Base-by-base conservation (phyloP, 441 rosid species). In the Kokia cookei region DNA sequence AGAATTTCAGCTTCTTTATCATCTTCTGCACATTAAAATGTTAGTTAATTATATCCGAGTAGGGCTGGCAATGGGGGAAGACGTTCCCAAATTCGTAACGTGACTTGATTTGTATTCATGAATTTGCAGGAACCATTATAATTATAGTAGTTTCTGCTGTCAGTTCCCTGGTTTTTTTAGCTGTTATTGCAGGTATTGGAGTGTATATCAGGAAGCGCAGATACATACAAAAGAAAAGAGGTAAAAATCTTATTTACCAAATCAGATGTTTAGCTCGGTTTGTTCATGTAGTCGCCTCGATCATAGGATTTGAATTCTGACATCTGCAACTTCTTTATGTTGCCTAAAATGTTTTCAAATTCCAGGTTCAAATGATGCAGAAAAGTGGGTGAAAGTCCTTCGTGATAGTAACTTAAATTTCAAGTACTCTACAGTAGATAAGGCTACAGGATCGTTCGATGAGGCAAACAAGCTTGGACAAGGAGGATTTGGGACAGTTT, bases 401-500 rank as follows among this genome's bases (percentile, higher is more conserved):
- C 82, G 83, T 4, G 96, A 93, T 75, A 90, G 91, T 70, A 91
- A 89, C 90, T 83, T 95, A 86, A 90, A 93, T 83, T 93, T 95
- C 86, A 95, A 93, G 78, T 93, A 91, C 85, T 91, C 98, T 4
- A 88, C 89, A 26, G 84, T 95, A 0, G 99, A 91, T 86, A 95
- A 87, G 59, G 97, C 97, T 4, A 95, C 99, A 7, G 91, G 84
- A 71, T 89, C 93, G 2, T 95, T 95, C 62, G 84, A 83, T 35
- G 76, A 60, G 0, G 85, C 79, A 19, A 92, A 96, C 85, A 93
- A 92, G 85, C 94, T 96, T 22, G 99, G 99, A 68, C 98, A 96
- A 78, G 99, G 98, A 69, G 99, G 99, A 27, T 96, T 90, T 69
- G 99, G 99, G 72, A 86, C 97, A 65, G 99, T 93, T 45, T 93